Evolutionary conservation across 2,329 filamentous ascomycete genomes (phyloP), one percentile per base, ranked within the genome.

Genomic region (Aspergillus pseudonomiae): DNA sequence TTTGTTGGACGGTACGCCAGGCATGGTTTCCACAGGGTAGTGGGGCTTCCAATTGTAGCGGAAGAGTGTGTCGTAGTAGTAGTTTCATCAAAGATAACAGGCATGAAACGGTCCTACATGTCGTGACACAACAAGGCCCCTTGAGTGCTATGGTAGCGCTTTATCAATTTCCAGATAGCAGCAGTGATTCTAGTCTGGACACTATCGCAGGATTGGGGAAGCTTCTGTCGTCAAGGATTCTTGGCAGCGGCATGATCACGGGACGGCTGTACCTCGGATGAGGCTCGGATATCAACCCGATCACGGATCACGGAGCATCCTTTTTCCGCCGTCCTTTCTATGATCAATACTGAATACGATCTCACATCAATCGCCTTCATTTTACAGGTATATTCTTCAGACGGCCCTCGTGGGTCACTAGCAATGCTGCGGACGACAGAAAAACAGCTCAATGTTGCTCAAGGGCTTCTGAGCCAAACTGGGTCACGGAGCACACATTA

Each of bases 1-100:
- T 62, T 77, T 78, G 62, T 78, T 78, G 6, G 77, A 78, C 9
- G 77, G 77, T 41, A 78, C 77, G 24, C 77, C 77, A 16, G 77
- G 76, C 77, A 78, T 78, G 39, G 57, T 69, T 46, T 65, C 55
- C 55, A 53, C 53, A 30, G 53, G 45, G 45, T 5, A 30, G 52
- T 48, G 50, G 45, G 50, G 12, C 46, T 56, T 66, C 57, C 59
- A 50, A 53, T 32, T 52, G 53, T 19, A 58, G 58, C 26, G 54
- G 46, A 34, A 59, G 52, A 50, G 26, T 32, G 24, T 59, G 28
- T 28, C 3, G 26, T 28, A 5, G 26, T 2, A 28, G 2, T 55
- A n/a, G 26, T 28, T 39, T 11, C 21, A 57, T 12, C 19, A 32
- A 32, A 14, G 19, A 7, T 16, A 43, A 55, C 34, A 32, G 50